phyloP scores from a whole-genome alignment of 805 yeast genomes.

The Nadsonia fulvescens region DNA sequence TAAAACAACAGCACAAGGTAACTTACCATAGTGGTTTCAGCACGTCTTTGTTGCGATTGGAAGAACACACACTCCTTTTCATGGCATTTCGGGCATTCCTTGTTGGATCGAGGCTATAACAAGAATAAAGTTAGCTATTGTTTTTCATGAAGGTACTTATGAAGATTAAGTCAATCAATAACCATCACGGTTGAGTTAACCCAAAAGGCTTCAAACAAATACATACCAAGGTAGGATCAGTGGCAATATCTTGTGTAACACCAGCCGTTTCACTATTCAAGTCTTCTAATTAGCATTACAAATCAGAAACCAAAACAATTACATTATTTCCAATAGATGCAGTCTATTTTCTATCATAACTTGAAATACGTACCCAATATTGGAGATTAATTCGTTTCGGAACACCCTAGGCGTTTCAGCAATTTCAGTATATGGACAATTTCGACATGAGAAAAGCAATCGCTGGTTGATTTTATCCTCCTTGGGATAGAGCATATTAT shows the following conservation, averaged over 20 bases:
- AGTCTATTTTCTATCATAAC: too few relatives aligned
- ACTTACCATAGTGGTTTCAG: slow-evolving; percentile 92
- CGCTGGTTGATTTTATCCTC: slow-evolving; percentile 72
- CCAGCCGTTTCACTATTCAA: slow-evolving; percentile 97
- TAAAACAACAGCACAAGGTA: too few relatives aligned
- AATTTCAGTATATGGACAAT: slow-evolving; percentile 82
- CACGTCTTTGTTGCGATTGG: slow-evolving; percentile 88
- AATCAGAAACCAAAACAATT: too few relatives aligned
- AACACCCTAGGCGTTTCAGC: slow-evolving; percentile 75
- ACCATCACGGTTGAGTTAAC: neutral
- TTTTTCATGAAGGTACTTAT: slow-evolving; percentile 1
- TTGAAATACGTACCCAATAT: too few relatives aligned
- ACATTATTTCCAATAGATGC: too few relatives aligned
- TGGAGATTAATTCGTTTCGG: slow-evolving; percentile 80
- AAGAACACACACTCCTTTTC: slow-evolving; percentile 87
- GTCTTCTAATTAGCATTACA: too few relatives aligned
- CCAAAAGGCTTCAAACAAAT: slow-evolving; percentile 8
- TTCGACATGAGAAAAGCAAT: slow-evolving; percentile 79
- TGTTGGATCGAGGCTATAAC: slow-evolving; percentile 88
- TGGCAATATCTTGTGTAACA: slow-evolving; percentile 85
- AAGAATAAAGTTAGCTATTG: too few relatives aligned
- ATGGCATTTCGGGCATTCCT: slow-evolving; percentile 80
- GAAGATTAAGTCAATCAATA: slow-evolving; percentile 1
- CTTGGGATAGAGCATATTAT: slow-evolving; percentile 94
- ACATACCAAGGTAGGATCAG: slow-evolving; percentile 97